A percentile compares a stretch with the other conserved stretches of the same genome.
These are phyloP conservation scores for Santalum album DNA, from an alignment of 164 flowering plant genomes.

Conservation along the genomic window DNA sequence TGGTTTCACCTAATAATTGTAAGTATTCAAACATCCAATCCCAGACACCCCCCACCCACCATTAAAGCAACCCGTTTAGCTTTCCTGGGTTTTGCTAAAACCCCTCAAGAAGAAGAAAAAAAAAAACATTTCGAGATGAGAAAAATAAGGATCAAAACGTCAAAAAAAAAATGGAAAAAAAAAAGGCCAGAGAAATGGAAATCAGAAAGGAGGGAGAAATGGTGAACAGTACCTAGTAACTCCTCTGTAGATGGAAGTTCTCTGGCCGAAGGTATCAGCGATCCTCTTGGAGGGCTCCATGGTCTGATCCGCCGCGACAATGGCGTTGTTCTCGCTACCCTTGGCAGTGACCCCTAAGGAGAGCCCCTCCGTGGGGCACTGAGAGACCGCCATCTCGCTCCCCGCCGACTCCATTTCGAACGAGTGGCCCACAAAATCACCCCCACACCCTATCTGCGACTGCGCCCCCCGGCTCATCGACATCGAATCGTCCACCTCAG, in stretches of 20 bases:
- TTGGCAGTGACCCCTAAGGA: slow-evolving; percentile 29
- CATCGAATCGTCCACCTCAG: slow-evolving; percentile 72
- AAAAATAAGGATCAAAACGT: too few species aligned
- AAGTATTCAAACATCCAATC: too few species aligned
- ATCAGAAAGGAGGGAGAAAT: too few species aligned
- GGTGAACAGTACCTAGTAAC: slow-evolving; percentile 56
- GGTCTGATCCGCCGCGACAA: slow-evolving; percentile 23
- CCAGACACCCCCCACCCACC: too few species aligned
- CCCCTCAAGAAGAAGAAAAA: too few species aligned
- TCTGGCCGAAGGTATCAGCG: slow-evolving; percentile 72
- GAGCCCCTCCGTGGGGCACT: slow-evolving; percentile 19
- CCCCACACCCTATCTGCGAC: slow-evolving; percentile 17
- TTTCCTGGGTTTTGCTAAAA: too few species aligned
- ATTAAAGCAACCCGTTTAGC: too few species aligned
- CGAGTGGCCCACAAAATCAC: slow-evolving; percentile 25
- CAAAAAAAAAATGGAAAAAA: too few species aligned
- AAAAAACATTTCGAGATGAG: too few species aligned
- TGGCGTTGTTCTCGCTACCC: slow-evolving; percentile 15
- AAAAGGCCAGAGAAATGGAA: too few species aligned
- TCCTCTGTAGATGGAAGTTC: slow-evolving; percentile 89
- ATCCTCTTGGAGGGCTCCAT: slow-evolving; percentile 42
- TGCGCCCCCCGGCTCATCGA: slow-evolving; percentile 19
- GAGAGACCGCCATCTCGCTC: slow-evolving; percentile 36
- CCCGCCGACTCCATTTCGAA: slow-evolving; percentile 30
- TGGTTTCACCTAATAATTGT: too few species aligned